Evolutionary conservation across 495 filamentous ascomycete genomes (phyloP).

Genomic region (Cetradonia linearis): DNA sequence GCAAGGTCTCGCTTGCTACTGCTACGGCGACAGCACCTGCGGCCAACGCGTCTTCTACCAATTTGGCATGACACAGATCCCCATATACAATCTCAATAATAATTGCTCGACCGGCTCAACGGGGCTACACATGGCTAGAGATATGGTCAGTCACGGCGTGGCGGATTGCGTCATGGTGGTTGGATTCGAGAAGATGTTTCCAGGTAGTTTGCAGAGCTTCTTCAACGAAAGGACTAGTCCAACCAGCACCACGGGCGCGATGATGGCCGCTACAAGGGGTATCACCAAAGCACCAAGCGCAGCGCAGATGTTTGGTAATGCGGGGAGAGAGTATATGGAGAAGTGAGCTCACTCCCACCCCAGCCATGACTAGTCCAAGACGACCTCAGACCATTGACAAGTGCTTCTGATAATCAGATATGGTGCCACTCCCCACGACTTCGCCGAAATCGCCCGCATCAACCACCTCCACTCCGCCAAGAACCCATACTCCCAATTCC

Average conservation of each 20-base stretch:
- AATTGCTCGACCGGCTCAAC: constrained; percentile 93
- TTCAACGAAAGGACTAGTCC: constrained; percentile 76
- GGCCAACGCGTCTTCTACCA: constrained; percentile 98
- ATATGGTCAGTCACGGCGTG: constrained; percentile 65
- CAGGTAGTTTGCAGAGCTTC: constrained; percentile 68
- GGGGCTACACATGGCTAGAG: constrained; percentile 74
- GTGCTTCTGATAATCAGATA: constrained; percentile 41
- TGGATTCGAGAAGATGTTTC: constrained; percentile 97
- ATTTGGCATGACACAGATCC: constrained; percentile 93
- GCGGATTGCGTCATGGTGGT: constrained; percentile 83
- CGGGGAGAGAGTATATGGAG: constrained; percentile 90
- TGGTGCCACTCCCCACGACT: constrained; percentile 77
- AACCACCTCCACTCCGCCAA: constrained; percentile 84
- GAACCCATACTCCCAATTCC: constrained; percentile 97
- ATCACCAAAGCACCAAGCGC: constrained; percentile 70
- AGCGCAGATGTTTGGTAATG: constrained; percentile 94
- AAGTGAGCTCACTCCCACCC: constrained; percentile 44
- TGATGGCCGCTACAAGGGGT: constrained; percentile 77
- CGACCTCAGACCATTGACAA: neutral
- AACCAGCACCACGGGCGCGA: constrained; percentile 54
- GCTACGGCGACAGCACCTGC: constrained; percentile 89
- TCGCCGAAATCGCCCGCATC: constrained; percentile 89
- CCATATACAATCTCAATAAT: constrained; percentile 97
- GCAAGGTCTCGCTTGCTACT: constrained; percentile 93
- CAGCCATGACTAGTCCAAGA: too few relatives aligned